A percentile compares a stretch with the other conserved stretches of the same genome.
phyloP scores from a whole-genome alignment of 2,329 filamentous ascomycete genomes.

The Ascochyta lentis region DNA sequence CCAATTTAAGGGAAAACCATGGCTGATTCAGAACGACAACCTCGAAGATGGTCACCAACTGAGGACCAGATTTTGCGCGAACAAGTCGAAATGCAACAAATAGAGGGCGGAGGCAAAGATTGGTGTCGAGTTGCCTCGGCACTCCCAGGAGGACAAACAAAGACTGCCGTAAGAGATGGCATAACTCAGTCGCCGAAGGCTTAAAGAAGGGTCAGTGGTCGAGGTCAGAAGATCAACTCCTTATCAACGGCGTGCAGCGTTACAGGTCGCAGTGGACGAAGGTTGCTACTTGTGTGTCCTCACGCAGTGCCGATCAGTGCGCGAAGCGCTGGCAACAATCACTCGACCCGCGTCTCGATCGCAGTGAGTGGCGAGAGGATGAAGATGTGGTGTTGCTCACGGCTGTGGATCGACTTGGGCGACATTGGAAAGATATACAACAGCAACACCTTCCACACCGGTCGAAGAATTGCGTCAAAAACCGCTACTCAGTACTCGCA shows the following conservation, averaged over 20 bases:
- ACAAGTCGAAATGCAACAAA: slow-evolving; percentile 32
- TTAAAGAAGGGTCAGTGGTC: slow-evolving; percentile 54
- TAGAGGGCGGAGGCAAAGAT: slow-evolving; percentile 9
- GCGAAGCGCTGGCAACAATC: slow-evolving; percentile 57
- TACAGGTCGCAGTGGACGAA: slow-evolving; percentile 52
- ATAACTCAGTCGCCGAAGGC: slow-evolving; percentile 47
- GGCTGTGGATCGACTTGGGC: slow-evolving; percentile 32
- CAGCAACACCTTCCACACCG: slow-evolving; percentile 43
- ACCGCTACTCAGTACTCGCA: slow-evolving; percentile 36
- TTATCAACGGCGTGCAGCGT: slow-evolving; percentile 44
- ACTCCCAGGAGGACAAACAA: slow-evolving; percentile 53
- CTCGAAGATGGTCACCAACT: slow-evolving; percentile 25
- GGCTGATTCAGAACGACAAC: slow-evolving; percentile 1
- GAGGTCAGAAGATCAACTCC: slow-evolving; percentile 44
- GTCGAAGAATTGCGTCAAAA: slow-evolving; percentile 51
- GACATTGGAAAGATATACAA: slow-evolving; percentile 51
- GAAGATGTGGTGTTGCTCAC: slow-evolving; percentile 35
- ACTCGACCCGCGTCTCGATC: slow-evolving; percentile 52
- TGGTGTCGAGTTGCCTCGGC: slow-evolving; percentile 48
- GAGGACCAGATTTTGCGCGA: slow-evolving; percentile 36
- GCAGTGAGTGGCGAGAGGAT: slow-evolving; percentile 47
- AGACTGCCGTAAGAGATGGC: slow-evolving; percentile 55
- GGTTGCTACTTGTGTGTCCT: slow-evolving; percentile 50
- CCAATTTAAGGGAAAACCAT: background rate
- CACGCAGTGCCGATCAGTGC: slow-evolving; percentile 53